Evolutionary conservation across 139 green algal species (phyloP), one percentile per base, ranked within the genome.

Genomic region (Nannochloris sp.): DNA sequence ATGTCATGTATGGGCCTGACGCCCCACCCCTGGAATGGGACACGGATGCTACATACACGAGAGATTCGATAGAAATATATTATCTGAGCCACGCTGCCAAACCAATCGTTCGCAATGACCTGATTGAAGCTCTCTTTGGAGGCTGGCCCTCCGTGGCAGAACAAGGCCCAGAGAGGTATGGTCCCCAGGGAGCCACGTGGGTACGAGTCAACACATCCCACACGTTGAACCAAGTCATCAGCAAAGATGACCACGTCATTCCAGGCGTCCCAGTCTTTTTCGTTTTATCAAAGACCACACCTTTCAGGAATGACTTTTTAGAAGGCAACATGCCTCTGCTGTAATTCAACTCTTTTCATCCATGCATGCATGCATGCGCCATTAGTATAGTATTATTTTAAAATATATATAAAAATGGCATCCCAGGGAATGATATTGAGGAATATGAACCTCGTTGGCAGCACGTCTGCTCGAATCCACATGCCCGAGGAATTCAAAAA

Each of bases 1-100:
- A 96, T 59, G 64, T 81, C 51, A 85, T 92, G 76, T 81, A 82
- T 81, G 69, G 69, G 0, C 56, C 77, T 0, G 82, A 81, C 3
- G 76, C 79, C 11, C 83, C 88, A 0, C 84, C 89, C 2, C 71
- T 95, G n/a, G 56, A 71, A 16, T 96, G 90, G 90, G 90, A 96
- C 69, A 59, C 68, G 1, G 43, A 75, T 6, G 43, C 57, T 11
- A 65, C 76, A 20, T 96, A 96, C 71, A 84, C 28, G 5, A 76
- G 82, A 3, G 44, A 80, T 17, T 66, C 56, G 1, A 62, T 96
- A 11, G 77, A 97, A 79, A 49, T 95, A 6, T 96, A 94, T 56
- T 96, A 91, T 76, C 66, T 92, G 17, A 78, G 74, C 0, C 63
- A 89, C 61, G 76, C 80, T 13, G 84, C 77, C 11, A 75, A 53